These are phyloP conservation scores for Cytospora piceicola DNA, from an alignment of 2,329 filamentous ascomycete species.

Conservation along the genomic window DNA sequence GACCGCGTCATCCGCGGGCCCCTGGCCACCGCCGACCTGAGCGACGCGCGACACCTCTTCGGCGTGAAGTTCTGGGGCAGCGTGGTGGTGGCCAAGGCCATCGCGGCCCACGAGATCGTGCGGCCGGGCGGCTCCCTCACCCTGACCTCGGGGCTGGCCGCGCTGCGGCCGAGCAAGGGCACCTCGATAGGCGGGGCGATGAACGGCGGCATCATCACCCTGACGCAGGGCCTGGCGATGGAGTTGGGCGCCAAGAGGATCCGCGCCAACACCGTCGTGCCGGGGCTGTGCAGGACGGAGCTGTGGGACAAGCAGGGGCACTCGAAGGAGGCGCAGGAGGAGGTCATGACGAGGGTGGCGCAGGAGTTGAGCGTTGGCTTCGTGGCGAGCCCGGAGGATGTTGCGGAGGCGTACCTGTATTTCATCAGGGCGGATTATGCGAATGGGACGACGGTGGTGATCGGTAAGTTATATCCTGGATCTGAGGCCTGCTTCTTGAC, in stretches of 20 bases:
- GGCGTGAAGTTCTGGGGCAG: constrained; percentile 48
- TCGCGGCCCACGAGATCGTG: constrained; percentile 44
- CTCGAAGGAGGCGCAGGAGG: constrained; percentile 35
- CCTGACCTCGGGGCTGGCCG: constrained; percentile 44
- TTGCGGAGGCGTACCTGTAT: constrained; percentile 40
- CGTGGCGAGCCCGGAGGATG: constrained; percentile 35
- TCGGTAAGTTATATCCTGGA: constrained; percentile 31
- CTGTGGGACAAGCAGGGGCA: constrained; percentile 40
- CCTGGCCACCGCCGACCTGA: constrained; percentile 40
- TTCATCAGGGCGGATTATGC: constrained; percentile 37
- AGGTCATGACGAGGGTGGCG: constrained; percentile 34
- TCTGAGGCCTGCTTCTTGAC: background rate
- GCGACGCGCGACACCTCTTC: constrained; percentile 42
- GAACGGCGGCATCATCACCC: constrained; percentile 38
- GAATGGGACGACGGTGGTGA: constrained; percentile 36
- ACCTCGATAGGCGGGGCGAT: constrained; percentile 42
- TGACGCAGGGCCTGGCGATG: constrained; percentile 37
- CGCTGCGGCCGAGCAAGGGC: constrained; percentile 42
- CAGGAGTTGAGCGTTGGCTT: constrained; percentile 36
- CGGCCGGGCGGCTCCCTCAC: constrained; percentile 43
- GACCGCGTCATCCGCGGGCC: constrained; percentile 45
- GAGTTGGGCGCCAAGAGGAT: constrained; percentile 37
- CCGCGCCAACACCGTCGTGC: constrained; percentile 41
- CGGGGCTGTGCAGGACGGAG: constrained; percentile 39
- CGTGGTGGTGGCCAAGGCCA: constrained; percentile 41